Base-by-base conservation (phyloP, 2,329 filamentous ascomycete species). In the Nectriaceae sp. region DNA sequence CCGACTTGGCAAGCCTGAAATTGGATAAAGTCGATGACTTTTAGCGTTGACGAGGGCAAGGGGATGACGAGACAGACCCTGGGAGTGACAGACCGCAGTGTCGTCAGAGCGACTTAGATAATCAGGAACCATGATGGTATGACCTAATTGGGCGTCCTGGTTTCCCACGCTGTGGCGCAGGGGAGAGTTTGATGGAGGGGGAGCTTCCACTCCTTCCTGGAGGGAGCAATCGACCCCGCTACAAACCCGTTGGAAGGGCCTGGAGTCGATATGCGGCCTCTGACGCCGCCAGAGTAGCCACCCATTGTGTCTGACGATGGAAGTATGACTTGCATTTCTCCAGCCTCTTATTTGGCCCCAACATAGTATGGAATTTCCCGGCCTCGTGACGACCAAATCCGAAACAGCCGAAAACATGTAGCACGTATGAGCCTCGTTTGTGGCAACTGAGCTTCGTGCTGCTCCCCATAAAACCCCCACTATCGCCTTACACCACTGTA, bases 1-100 rank as follows among this genome's bases (percentile, higher is more conserved):
- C 56, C 52, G 58, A 54, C 59, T 60, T 61, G 59, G 58, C 59
- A 26, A 33, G 29, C 33, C 42, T 40, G 33, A 22, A 21, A 18
- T 21, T 20, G 44, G 26, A 35, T 5, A n/a, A 26, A 29, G 33
- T 20, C 35, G 44, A 22, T 46, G 44, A 42, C 38, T 41, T 41
- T 26, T 42, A 39, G 38, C 20, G 29, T 47, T 26, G 19, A 35
- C 37, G 42, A 36, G 8, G 16, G 33, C 11, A 18, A 18, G 37
- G 37, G n/a, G 5, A n/a, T 39, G 37, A 10, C 37, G 37, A 39
- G 37, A 21, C 37, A 21, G 37, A n/a, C 18, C 11, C 11, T 6
- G 21, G 37, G 11, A 39, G 37, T 39, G 37, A 39, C 20, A 21
- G 19, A 39, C 33, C 13, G 24, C 24, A 6, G 24, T 13, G 24